A percentile compares a stretch with the other conserved stretches of the same genome.
Conservation (phyloP, 2,329 filamentous ascomycete genomes). For the Ambrosiella xylebori region DNA sequence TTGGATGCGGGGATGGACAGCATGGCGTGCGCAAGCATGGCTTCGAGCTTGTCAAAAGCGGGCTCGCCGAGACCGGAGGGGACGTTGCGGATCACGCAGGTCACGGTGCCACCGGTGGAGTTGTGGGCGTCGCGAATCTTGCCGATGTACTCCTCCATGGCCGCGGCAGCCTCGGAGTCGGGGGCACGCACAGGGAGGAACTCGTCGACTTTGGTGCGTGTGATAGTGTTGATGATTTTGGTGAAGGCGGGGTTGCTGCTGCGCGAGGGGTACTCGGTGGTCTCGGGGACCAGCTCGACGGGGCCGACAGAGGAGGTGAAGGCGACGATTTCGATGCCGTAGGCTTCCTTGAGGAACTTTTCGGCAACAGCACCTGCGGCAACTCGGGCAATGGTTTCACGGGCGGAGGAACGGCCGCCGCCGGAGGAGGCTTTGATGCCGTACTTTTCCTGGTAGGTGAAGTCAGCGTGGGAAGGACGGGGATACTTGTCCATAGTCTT, state of each 20-base stretch:
- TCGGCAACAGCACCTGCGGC: conserved; percentile 85
- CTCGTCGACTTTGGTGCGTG: conserved; percentile 60
- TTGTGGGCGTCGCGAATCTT: conserved; percentile 63
- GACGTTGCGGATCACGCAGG: conserved; percentile 75
- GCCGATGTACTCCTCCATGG: conserved; percentile 67
- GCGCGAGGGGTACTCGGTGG: conserved; percentile 46
- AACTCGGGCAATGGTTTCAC: conserved; percentile 87
- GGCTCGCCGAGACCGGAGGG: conserved; percentile 83
- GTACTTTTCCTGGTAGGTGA: conserved; percentile 95
- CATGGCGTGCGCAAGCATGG: conserved; percentile 82
- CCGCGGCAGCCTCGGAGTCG: conserved; percentile 40
- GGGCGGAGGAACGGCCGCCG: conserved; percentile 76
- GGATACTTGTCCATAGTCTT: conserved; percentile 85
- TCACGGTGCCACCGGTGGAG: conserved; percentile 88
- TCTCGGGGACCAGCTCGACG: conserved; percentile 59
- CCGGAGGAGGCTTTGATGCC: conserved; percentile 82
- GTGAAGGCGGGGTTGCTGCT: conserved; percentile 68
- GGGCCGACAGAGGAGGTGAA: conserved; percentile 74
- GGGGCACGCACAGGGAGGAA: conserved; percentile 83
- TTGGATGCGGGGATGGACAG: conserved; percentile 88
- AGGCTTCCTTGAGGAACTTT: conserved; percentile 67
- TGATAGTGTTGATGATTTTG: conserved; percentile 52
- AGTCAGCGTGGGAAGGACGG: conserved; percentile 84
- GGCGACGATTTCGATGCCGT: conserved; percentile 79
- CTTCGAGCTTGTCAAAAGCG: conserved; percentile 90